Percentiles rank a stretch among this genome's conserved stretches.
These are phyloP conservation scores for Sporothrix brasiliensis DNA, from an alignment of 2,329 filamentous ascomycete genomes.

Conservation along the genomic window DNA sequence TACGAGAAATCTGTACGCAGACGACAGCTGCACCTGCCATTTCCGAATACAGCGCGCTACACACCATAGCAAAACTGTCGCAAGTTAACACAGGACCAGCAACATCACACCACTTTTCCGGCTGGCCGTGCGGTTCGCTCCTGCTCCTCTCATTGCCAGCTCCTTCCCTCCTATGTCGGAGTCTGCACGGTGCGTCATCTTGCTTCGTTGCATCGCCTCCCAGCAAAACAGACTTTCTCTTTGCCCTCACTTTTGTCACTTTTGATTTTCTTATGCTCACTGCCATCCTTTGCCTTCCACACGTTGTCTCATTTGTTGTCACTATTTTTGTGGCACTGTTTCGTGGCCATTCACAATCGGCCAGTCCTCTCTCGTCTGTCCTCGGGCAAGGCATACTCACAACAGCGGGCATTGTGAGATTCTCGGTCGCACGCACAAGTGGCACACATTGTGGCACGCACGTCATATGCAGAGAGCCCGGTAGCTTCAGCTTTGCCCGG, in stretches of 20 bases:
- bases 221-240: constrained; percentile 5
- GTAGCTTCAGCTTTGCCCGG: constrained; percentile 4
- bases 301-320: background rate
- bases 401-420: constrained; percentile 1
- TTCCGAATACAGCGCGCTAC: background rate
- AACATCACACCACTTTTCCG: background rate
- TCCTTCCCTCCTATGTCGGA: constrained; percentile 21
- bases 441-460: too few species aligned
- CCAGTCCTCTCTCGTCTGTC: background rate
- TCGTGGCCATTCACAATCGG: background rate
- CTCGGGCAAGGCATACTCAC: background rate
- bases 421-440: background rate
- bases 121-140: constrained; percentile 4
- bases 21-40: background rate
- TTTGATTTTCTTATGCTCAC: background rate
- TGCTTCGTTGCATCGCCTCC: background rate
- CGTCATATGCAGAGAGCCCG: background rate
- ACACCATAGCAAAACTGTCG: background rate
- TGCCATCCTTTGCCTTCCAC: background rate
- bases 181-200: constrained; percentile 15
- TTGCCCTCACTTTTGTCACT: constrained; percentile 14
- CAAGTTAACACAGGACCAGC: background rate
- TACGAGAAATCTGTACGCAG: background rate
- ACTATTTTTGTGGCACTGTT: background rate
- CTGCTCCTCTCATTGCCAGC: background rate